phyloP scores from a whole-genome alignment of 2,329 filamentous ascomycete genomes.

The Xylariales sp. region DNA sequence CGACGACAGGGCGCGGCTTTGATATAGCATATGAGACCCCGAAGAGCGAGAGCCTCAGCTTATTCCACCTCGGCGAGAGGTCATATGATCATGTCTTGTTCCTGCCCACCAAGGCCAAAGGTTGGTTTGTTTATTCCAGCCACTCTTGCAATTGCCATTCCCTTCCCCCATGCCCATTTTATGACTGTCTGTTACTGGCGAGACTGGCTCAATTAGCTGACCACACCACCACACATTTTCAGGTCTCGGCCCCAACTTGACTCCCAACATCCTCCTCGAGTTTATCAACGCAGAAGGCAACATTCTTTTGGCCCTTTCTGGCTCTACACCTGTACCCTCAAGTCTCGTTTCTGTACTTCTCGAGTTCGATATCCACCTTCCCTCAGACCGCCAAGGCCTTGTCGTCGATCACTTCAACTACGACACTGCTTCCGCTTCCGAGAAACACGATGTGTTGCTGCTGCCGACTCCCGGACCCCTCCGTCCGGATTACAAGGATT shows the following conservation, averaged over 20 bases:
- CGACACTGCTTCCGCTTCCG: constrained; percentile 78
- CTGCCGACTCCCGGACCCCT: constrained; percentile 74
- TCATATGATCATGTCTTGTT: constrained; percentile 92
- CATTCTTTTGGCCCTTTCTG: constrained; percentile 85
- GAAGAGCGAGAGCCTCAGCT: constrained; percentile 78
- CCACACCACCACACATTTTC: background rate
- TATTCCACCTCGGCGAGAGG: constrained; percentile 89
- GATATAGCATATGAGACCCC: constrained; percentile 83
- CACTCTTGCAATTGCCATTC: background rate
- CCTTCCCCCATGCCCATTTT: background rate
- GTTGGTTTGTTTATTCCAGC: constrained; percentile 57
- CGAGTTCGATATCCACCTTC: constrained; percentile 90
- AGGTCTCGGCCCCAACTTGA: constrained; percentile 90
- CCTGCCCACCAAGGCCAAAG: constrained; percentile 91
- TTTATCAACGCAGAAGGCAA: constrained; percentile 95
- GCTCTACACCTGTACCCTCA: constrained; percentile 74
- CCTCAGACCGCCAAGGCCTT: constrained; percentile 83
- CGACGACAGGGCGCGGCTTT: constrained; percentile 79
- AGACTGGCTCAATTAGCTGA: constrained; percentile 13
- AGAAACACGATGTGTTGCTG: constrained; percentile 89
- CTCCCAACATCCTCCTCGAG: constrained; percentile 85
- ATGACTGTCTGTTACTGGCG: background rate
- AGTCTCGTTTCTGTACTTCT: constrained; percentile 82
- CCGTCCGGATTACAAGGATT: constrained; percentile 77
- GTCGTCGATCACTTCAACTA: constrained; percentile 98